Evolutionary conservation across 495 filamentous ascomycete genomes (phyloP).

Genomic region (Hypoxylon fragiforme): DNA sequence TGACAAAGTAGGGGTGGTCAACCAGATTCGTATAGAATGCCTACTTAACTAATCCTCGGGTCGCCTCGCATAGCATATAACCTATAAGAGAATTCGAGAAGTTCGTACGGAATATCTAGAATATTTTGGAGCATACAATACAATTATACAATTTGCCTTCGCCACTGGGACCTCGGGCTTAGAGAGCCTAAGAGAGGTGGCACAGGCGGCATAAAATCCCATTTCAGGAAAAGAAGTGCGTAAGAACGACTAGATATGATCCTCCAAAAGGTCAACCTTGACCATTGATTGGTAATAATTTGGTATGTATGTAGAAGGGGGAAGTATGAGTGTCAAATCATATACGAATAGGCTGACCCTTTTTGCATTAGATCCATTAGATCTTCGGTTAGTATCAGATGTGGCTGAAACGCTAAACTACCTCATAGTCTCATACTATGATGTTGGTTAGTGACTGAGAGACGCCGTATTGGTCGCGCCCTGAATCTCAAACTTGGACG

Average conservation of each 20-base stretch:
- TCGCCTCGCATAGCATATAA: no score
- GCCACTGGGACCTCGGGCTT: no score
- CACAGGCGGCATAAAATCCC: no score
- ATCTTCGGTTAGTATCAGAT: constrained; percentile 13
- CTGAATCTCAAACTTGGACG: constrained; percentile 3
- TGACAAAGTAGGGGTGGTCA: no score
- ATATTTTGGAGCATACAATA: no score
- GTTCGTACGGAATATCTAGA: constrained; percentile 5
- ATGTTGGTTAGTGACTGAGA: no score
- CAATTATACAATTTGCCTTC: no score
- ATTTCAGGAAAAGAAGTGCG: constrained; percentile 7
- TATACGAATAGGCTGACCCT: constrained; percentile 9
- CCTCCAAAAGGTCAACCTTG: not conserved
- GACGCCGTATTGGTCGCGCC: constrained; percentile 4
- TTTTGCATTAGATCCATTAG: constrained; percentile 13
- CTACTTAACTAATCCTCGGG: no score
- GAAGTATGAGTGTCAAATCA: constrained; percentile 6
- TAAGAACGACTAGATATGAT: constrained; percentile 6
- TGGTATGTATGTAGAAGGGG: no score
- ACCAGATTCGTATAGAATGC: no score
- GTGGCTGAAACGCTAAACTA: constrained; percentile 34
- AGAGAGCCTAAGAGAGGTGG: no score
- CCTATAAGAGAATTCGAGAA: not conserved
- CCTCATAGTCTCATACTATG: not conserved
- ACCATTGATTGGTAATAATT: constrained; percentile 20